Evolutionary conservation across 805 yeast species (phyloP).

Genomic region (Kodamaea neixiangensis): DNA sequence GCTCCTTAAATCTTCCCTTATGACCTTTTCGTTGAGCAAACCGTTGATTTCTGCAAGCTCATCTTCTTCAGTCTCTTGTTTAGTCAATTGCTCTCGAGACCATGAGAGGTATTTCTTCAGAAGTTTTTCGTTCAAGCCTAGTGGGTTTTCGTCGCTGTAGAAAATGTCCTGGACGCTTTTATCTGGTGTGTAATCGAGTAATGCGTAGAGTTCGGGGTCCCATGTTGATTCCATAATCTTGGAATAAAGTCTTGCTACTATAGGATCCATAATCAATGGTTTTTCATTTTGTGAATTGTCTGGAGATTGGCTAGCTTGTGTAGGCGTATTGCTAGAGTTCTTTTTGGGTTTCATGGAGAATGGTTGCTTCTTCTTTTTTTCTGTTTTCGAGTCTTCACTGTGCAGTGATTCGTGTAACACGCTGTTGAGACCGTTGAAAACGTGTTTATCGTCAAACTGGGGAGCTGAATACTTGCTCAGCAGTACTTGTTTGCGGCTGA

Average conservation of each 20-base stretch:
- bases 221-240: slow-evolving; percentile 60
- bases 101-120: slow-evolving; percentile 13
- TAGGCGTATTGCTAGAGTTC: not conserved
- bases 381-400: not conserved
- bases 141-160: slow-evolving; percentile 52
- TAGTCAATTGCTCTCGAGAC: slow-evolving; percentile 10
- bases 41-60: slow-evolving; percentile 31
- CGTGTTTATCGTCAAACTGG: slow-evolving; percentile 42
- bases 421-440: slow-evolving; percentile 54
- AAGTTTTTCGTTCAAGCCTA: slow-evolving; percentile 16
- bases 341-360: not conserved
- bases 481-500: not conserved
- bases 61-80: slow-evolving; percentile 20
- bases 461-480: slow-evolving; percentile 23
- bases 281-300: slow-evolving; percentile 5
- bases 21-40: slow-evolving; percentile 36
- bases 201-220: slow-evolving; percentile 52
- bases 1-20: slow-evolving; percentile 43
- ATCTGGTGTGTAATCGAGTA: slow-evolving; percentile 59
- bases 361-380: not conserved
- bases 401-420: slow-evolving; percentile 24
- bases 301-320: not conserved
- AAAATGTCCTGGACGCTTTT: slow-evolving; percentile 77
- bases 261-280: slow-evolving; percentile 44
- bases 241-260: slow-evolving; percentile 51